Evolutionary conservation across 768 basidiomycete genomes (phyloP).

Genomic region (Pleurotus cornucopiae): DNA sequence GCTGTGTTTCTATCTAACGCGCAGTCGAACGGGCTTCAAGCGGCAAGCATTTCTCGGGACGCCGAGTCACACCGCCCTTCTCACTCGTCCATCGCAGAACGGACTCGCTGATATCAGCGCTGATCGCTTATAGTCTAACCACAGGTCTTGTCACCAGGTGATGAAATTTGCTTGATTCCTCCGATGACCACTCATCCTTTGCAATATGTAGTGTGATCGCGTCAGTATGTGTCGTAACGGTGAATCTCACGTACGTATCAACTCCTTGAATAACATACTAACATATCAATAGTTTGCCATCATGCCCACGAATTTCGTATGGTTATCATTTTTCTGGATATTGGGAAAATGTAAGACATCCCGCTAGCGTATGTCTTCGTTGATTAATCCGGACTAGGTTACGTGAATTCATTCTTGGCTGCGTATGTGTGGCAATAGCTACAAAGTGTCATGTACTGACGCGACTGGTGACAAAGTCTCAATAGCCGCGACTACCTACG

Average conservation of each 20-base stretch:
- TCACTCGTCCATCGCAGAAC: conserved; percentile 23
- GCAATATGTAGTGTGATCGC: conserved; percentile 30
- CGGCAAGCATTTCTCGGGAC: conserved; percentile 22
- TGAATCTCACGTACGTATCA: conserved; percentile 14
- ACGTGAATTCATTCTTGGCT: conserved; percentile 49
- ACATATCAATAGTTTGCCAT: conserved; percentile 29
- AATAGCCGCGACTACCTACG: conserved; percentile 46
- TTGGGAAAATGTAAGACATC: conserved; percentile 41
- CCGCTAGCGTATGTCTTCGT: background rate
- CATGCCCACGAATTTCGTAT: conserved; percentile 43
- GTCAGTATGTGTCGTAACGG: conserved; percentile 36
- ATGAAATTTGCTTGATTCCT: background rate
- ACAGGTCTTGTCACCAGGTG: conserved; percentile 42
- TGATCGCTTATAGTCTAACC: conserved; percentile 40
- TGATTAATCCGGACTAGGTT: conserved; percentile 26
- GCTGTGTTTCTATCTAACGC: conserved; percentile 45
- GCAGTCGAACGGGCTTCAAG: conserved; percentile 41
- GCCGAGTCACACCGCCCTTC: background rate
- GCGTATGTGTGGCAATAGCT: conserved; percentile 30
- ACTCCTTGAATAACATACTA: background rate
- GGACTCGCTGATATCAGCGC: conserved; percentile 38
- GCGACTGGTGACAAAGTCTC: conserved; percentile 25
- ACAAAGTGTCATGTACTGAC: background rate
- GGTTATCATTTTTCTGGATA: conserved; percentile 48
- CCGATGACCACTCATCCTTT: background rate